Conservation (phyloP, 352 stramenopile genomes). For the Pythium dissotocum region DNA sequence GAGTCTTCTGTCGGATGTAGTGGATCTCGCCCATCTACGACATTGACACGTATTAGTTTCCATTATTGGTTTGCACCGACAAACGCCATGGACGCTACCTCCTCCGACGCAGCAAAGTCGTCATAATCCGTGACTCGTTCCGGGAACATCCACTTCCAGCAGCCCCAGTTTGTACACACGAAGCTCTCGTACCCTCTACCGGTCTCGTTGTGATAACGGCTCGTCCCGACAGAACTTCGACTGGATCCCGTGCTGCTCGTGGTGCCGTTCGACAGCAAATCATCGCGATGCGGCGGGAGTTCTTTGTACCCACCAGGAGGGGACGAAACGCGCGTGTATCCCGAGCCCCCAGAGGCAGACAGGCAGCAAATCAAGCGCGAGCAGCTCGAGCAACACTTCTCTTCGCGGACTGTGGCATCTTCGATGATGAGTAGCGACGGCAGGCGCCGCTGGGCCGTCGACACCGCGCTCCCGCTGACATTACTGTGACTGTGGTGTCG, state of each 20-base stretch:
- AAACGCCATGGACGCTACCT: constrained; percentile 26
- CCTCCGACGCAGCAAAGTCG: constrained; percentile 58
- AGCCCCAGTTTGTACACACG: constrained; percentile 46
- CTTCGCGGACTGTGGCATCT: neutral
- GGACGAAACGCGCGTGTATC: constrained; percentile 12
- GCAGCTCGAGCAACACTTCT: constrained; percentile 8
- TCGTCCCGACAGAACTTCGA: neutral
- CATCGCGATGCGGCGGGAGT: constrained; percentile 4
- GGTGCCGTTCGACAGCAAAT: constrained; percentile 19
- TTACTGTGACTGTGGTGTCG: neutral
- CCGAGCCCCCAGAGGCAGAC: neutral
- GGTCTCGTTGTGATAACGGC: neutral
- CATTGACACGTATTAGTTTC: neutral
- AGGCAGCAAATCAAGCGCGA: constrained; percentile 18
- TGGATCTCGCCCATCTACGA: constrained; percentile 61
- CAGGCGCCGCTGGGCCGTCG: neutral
- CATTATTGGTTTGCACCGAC: neutral
- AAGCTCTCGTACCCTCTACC: neutral
- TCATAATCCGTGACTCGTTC: constrained; percentile 61
- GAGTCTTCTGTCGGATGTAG: constrained; percentile 52
- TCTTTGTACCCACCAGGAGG: constrained; percentile 20
- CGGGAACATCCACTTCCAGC: constrained; percentile 67
- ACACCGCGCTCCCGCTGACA: neutral
- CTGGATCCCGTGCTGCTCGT: constrained; percentile 14
- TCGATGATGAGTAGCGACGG: constrained; percentile 8